A percentile compares a stretch with the other conserved stretches of the same genome.
phyloP scores from a whole-genome alignment of 108 stramenopile species.

The Nitzschia sp. region DNA sequence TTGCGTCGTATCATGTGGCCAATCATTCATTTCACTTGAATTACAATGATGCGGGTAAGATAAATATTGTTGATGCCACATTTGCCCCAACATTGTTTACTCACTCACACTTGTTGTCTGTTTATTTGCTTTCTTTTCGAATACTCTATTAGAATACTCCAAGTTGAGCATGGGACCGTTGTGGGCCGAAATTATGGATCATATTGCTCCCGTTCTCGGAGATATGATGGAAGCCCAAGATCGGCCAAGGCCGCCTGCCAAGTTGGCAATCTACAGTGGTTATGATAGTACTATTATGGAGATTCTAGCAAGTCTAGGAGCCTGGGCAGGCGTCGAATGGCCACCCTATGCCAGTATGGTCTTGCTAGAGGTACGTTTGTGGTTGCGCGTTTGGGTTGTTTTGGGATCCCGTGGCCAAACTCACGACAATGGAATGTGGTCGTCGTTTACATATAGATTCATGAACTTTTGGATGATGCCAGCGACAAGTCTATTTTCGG shows the following conservation, averaged over 20 bases:
- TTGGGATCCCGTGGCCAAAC: not conserved
- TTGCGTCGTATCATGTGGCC: not conserved
- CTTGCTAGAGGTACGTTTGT: slow-evolving; percentile 60
- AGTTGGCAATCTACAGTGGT: slow-evolving; percentile 68
- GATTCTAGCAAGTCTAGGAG: slow-evolving; percentile 65
- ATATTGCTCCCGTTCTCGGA: slow-evolving; percentile 45
- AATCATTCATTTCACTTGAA: slow-evolving; percentile 12
- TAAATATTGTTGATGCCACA: not conserved
- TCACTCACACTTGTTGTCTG: not conserved
- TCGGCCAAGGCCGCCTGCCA: slow-evolving; percentile 10
- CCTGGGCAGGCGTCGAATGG: slow-evolving; percentile 60
- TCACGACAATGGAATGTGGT: not conserved
- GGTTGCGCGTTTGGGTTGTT: not conserved
- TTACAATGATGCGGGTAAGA: slow-evolving; percentile 34
- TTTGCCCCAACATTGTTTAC: no score
- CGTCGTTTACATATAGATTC: slow-evolving; percentile 24
- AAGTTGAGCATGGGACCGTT: slow-evolving; percentile 71
- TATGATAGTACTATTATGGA: slow-evolving; percentile 85
- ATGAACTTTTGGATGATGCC: slow-evolving; percentile 31
- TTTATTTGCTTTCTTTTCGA: not conserved
- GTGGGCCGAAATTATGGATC: slow-evolving; percentile 63
- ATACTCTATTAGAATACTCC: slow-evolving; percentile 29
- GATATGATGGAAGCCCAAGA: slow-evolving; percentile 4
- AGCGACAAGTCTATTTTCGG: slow-evolving; percentile 22
- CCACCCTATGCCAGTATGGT: slow-evolving; percentile 81